A percentile compares a stretch with the other conserved stretches of the same genome.
Evolutionary conservation across 2,329 filamentous ascomycete species (phyloP).

Genomic region (Colletotrichum sp.): DNA sequence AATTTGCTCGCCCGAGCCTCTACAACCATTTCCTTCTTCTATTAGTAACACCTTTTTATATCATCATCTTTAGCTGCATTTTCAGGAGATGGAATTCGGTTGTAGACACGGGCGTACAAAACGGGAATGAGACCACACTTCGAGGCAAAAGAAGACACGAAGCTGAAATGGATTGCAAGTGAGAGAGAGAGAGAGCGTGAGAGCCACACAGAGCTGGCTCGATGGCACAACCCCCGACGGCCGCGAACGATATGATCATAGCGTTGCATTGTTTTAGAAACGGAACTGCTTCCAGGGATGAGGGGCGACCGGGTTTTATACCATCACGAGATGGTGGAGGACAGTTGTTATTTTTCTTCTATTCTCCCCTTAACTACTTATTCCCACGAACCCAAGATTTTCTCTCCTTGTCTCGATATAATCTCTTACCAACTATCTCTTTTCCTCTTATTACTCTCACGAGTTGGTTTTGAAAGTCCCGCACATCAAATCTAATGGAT

Average conservation of each 20-base stretch:
- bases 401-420: not conserved
- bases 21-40: constrained; percentile 9
- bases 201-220: constrained; percentile 24
- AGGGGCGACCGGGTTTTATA: not conserved
- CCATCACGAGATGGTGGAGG: not conserved
- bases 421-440: not conserved
- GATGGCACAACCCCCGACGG: constrained; percentile 19
- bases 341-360: not conserved
- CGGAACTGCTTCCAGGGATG: not conserved
- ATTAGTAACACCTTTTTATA: not conserved
- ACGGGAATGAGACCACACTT: not conserved
- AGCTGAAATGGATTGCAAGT: not conserved
- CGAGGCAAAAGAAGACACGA: not conserved
- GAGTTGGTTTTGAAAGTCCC: not conserved
- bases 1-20: constrained; percentile 2
- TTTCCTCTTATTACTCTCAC: not conserved
- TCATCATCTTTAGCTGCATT: constrained; percentile 9
- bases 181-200: not conserved
- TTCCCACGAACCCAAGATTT: not conserved
- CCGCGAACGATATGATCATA: constrained; percentile 17
- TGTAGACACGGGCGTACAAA: constrained; percentile 19
- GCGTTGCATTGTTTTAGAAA: constrained; percentile 17
- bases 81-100: constrained; percentile 9
- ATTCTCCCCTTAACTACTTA: not conserved
- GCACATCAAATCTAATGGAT: not conserved